Conservation (phyloP, 257 asterid species). For the Ilex aquifolium region DNA sequence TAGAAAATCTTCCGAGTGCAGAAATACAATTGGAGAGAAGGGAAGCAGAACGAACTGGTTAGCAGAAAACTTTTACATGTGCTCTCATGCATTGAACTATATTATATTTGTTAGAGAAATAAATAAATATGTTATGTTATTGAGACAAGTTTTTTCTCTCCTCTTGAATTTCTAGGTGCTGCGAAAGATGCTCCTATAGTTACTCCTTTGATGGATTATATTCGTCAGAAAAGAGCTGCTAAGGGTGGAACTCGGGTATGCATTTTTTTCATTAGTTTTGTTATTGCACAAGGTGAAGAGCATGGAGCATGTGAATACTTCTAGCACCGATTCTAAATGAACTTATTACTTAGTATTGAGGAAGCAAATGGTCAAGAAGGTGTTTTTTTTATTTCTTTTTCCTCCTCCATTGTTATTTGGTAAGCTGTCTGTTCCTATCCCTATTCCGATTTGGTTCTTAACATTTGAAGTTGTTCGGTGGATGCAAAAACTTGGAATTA, state of each 20-base stretch:
- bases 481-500: too few species aligned
- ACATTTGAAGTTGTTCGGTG: too few species aligned
- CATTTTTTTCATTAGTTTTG: slow-evolving; percentile 15
- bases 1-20: slow-evolving; percentile 98
- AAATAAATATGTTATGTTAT: not conserved
- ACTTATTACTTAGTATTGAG: too few species aligned
- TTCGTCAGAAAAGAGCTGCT: slow-evolving; percentile 96
- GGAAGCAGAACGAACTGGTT: slow-evolving; percentile 98
- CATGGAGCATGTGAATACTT: too few species aligned
- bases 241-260: slow-evolving; percentile 86
- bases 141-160: slow-evolving; percentile 7
- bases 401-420: too few species aligned
- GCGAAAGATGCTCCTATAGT: slow-evolving; percentile 70
- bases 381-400: too few species aligned
- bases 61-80: slow-evolving; percentile 13
- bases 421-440: too few species aligned
- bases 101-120: not conserved
- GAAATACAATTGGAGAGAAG: slow-evolving; percentile 96
- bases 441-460: too few species aligned
- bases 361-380: too few species aligned
- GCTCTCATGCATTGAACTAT: not conserved
- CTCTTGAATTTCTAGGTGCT: slow-evolving; percentile 52
- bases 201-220: slow-evolving; percentile 91
- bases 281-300: not conserved
- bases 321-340: too few species aligned